Evolutionary conservation across 2,329 filamentous ascomycete genomes (phyloP).

Genomic region (Elsinoe australis): DNA sequence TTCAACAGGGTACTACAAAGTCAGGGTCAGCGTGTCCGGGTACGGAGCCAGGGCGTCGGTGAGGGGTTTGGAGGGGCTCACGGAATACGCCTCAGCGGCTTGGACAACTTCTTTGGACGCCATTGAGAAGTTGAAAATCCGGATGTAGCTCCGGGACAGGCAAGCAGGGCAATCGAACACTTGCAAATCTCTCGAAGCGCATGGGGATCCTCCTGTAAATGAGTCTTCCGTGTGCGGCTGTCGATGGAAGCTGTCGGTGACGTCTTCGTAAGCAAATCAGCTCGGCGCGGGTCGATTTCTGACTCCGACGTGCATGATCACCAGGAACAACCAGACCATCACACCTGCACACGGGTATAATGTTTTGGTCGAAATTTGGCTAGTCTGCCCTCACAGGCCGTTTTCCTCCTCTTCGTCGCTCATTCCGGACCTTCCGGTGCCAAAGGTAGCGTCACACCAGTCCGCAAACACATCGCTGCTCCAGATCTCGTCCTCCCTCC

Average conservation of each 20-base stretch:
- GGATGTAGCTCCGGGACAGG: neutral
- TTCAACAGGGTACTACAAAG: conserved; percentile 57
- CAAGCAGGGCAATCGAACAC: neutral
- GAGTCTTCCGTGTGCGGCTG: neutral
- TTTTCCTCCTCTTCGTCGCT: conserved; percentile 28
- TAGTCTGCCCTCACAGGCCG: too few relatives aligned
- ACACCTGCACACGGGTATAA: too few relatives aligned
- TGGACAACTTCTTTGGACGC: conserved; percentile 7
- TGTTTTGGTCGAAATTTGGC: too few relatives aligned
- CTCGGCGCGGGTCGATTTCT: neutral
- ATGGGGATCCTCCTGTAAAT: neutral
- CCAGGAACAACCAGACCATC: neutral
- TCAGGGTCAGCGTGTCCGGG: neutral
- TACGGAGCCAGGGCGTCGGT: neutral
- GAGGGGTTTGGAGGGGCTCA: conserved; percentile 13
- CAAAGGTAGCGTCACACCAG: conserved; percentile 54
- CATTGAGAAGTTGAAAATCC: neutral
- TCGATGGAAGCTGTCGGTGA: conserved; percentile 5
- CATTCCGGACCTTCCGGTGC: conserved; percentile 40
- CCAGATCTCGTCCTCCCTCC: conserved; percentile 55
- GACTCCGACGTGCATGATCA: neutral
- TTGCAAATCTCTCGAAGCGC: neutral
- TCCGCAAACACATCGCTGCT: conserved; percentile 57
- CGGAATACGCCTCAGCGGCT: conserved; percentile 1
- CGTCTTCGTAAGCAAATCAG: too few relatives aligned